Evolutionary conservation across 1,139 yeast species (phyloP), one percentile per base, ranked within the genome.

Genomic region (Magnusiomyces tetraspermus): DNA sequence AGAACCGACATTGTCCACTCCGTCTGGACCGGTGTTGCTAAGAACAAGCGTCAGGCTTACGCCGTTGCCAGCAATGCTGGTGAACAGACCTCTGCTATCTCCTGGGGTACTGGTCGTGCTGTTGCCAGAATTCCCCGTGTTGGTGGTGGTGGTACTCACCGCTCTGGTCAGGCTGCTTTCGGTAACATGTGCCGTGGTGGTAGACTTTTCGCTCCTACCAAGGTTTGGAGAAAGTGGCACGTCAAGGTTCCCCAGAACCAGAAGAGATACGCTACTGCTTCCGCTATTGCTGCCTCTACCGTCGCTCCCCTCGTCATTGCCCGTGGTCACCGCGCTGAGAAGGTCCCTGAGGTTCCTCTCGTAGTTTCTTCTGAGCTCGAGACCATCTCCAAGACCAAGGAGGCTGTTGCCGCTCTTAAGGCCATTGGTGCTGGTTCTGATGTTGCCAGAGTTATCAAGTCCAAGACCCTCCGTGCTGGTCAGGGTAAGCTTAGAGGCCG

Each of bases 131-230:
- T 92, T 77, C 98, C 98, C 82, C 90, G 98, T 85, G 97, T 92
- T 75, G 96, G 96, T 79, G 98, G 98, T 82, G 90, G 96, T 76
- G 98, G 98, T 86, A 92, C 98, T 76, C 97, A 89, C 95, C 92
- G 98, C 81, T 83, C 97, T 66, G 98, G 98, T 77, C 98, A 92
- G 80, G 98, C 90, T 77, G 98, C 98, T 75, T 92, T 92, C 83
- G 98, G 98, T 84, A 92, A 92, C 94, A 92, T 92, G 98, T 92
- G 98, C 85, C 92, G 98, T 81, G 97, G 97, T 77, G 98, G 98
- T 82, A 96, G 98, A 81, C 92, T 92, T 97, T 92, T 92, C 73
- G 97, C 98, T 77, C 98, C 98, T 77, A 92, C 98, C 78, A 92
- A 94, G 85, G 89, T 96, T 77, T 92, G 98, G 98, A 89, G 98